Base-by-base conservation (phyloP, 2,329 filamentous ascomycete species). In the Monilinia laxa region DNA sequence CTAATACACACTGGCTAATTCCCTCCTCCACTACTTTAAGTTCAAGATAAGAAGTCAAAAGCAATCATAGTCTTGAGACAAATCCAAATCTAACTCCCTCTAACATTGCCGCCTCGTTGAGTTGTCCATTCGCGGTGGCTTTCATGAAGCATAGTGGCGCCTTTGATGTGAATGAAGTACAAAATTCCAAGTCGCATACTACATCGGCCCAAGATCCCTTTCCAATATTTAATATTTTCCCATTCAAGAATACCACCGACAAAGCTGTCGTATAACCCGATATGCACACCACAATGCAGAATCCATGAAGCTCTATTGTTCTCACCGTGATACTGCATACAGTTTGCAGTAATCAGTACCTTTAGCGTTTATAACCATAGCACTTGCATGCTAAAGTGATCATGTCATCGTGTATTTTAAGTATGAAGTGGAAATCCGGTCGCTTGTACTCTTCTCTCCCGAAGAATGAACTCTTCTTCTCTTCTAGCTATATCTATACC, bases 241-340 rank as follows among this genome's bases (percentile, higher is more conserved):
- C 58, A 31, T 51, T 38, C n/a, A 11, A 51, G 25, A 51, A 62
- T 62, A 23, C 28, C 58, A 40, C 58, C 45, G 45, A 62, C 58
- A 62, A 62, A 62, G 45, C 58, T 51, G 45, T 62, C 58, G 58
- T 62, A 62, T 62, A 38, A 62, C 58, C 58, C 58, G 58, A 62
- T 51, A 62, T 62, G 58, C 58, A 62, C 58, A 62, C 58, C 45
- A 25, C 45, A 51, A 62, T 62, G 45, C 45, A 62, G 45, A 62
- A 51, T 25, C 45, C 58, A 62, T 51, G 58, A 40, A 25, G 58
- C 25, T 20, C 53, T 23, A 16, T 51, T 51, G 28, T 51, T 51
- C 58, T 62, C 58, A 62, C 58, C 45, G 58, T 62, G 28, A 18
- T 62, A 62, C 58, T 25, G 58, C 58, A 62, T 62, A 40, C 5